Evolutionary conservation across 1,284 basidiomycete genomes (phyloP), one percentile per base, ranked within the genome.

Genomic region (Earliella scabrosa): DNA sequence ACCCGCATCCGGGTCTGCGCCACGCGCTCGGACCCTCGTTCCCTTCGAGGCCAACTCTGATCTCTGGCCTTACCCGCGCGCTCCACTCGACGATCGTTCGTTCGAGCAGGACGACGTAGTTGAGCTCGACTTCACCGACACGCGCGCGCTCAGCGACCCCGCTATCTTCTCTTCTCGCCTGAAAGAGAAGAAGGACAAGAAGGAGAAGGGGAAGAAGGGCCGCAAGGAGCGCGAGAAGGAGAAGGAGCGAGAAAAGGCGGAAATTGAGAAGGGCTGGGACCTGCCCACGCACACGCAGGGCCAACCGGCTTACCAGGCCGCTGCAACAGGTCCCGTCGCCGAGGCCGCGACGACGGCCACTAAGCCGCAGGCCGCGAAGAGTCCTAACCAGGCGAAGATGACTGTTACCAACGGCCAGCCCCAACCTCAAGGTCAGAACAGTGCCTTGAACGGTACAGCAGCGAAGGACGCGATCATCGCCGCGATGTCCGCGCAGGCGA

Each of bases 51-150:
- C 79, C 2, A 81, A 84, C 60, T 82, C 82, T 23, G 82, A 84
- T 32, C 73, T 87, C 11, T 88, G 86, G 86, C 86, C 86, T 10
- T 87, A 88, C 61, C 79, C 83, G 0, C 80, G 79, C 14, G 74
- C 77, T 2, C 77, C 77, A 16, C 51, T 72, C 16, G 71, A 72
- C 56, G 66, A 69, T 0, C 74, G 76, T 48, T 75, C 75, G 2
- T 55, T 58, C 39, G 64, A 61, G 14, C 83, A 86, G 44, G 65
- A 62, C 14, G 73, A 73, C 50, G 81, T 90, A 21, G 78, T 90
- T 6, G 88, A 90, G 67, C 80, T 90, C 44, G 85, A 87, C 66
- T 90, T 88, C 64, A 77, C 78, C 4, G 88, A 90, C 50, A 90
- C 80, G 40, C 83, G 85, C 51, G 82, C 83, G 11, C 66, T 90